Evolutionary conservation across 1,139 yeast species (phyloP), one percentile per base, ranked within the genome.

Genomic region (Debaryomyces subglobosus): DNA sequence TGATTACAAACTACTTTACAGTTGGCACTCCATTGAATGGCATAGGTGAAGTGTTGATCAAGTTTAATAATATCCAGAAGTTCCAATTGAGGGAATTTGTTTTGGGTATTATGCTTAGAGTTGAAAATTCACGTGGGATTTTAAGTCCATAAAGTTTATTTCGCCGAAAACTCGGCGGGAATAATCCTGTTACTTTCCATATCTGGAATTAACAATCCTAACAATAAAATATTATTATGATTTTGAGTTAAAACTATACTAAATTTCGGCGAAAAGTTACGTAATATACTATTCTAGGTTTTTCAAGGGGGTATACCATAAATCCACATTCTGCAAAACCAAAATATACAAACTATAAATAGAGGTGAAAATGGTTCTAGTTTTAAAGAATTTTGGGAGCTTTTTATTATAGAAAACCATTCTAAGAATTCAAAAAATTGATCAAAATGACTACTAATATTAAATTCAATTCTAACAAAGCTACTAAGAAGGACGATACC

Each of bases 391-490:
- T 18, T 39, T 45, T 18, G 9, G 16, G 10, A 20, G 27, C 8
- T n/a, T 12, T 37, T 37, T 20, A 10, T 7, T 29, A 23, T 16
- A 36, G 10, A 32, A 30, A 13, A 16, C 27, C 15, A 10, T 27
- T 24, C 9, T 16, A 16, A n/a, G 13, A 41, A 27, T 20, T 35
- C 41, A 23, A 37, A 32, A 36, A 39, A 6, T 21, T 13, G 24
- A 27, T 12, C 27, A 44, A 43, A 42, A 50, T 50, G 51, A 30
- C 47, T 2, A 54, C 63, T 42, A 57, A 64, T 44, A 58, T 89
- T 59, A 74, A 83, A 53, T 85, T 85, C 62, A 78, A 83, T 59
- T 81, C 89, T 49, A 84, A 81, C 63, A 83, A 82, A 60, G 77
- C 87, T 56, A 71, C 70, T 53, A 80, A 79, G 62, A 75, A 82